These are phyloP conservation scores for Arachis monticola DNA, from an alignment of 331 rosid genomes.

Conservation along the genomic window DNA sequence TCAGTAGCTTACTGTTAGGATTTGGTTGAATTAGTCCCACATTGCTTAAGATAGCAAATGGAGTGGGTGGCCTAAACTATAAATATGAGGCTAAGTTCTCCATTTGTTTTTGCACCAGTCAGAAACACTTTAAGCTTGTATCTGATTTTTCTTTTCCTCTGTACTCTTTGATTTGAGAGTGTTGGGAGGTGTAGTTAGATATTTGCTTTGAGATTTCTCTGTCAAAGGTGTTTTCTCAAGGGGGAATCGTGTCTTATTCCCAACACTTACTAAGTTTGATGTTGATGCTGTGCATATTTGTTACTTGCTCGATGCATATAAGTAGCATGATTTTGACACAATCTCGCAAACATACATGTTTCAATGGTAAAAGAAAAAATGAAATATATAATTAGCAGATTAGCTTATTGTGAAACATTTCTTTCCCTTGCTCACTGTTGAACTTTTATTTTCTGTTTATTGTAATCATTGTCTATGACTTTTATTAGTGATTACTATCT, in stretches of 20 bases:
- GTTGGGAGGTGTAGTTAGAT: too few species aligned
- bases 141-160: too few species aligned
- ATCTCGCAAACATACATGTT: constrained; percentile 4
- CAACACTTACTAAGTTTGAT: not conserved
- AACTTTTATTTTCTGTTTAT: constrained; percentile 14
- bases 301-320: constrained; percentile 20
- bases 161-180: too few species aligned
- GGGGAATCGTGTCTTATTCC: too few species aligned
- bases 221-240: too few species aligned
- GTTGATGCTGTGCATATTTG: not conserved
- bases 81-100: too few species aligned
- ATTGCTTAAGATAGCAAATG: too few species aligned
- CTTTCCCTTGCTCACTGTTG: not conserved
- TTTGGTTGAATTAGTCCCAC: too few species aligned
- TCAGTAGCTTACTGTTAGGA: not conserved
- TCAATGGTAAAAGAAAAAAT: constrained; percentile 23
- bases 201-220: too few species aligned
- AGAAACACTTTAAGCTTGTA: too few species aligned
- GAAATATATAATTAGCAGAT: not conserved
- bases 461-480: constrained; percentile 18
- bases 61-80: too few species aligned
- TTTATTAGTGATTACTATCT: constrained; percentile 22
- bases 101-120: too few species aligned
- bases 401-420: constrained; percentile 1
- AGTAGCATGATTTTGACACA: constrained; percentile 22